phyloP scores from a whole-genome alignment of 306 rosid genomes.

The Rosa persica region DNA sequence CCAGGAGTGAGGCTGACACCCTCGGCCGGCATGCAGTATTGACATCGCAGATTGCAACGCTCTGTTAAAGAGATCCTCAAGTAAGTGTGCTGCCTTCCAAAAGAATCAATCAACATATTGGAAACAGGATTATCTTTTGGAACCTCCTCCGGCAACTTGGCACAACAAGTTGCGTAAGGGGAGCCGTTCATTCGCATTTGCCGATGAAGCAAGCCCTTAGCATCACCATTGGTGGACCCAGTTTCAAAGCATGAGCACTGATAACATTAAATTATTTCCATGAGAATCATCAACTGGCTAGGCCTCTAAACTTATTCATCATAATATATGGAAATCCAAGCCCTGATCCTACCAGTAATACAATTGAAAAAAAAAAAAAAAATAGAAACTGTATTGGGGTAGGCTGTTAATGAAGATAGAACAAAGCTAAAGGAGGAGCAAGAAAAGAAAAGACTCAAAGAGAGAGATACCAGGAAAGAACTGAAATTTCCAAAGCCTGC shows the following conservation, averaged over 20 bases:
- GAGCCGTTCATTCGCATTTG: constrained; percentile 26
- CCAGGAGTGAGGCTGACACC: constrained; percentile 85
- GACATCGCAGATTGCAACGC: constrained; percentile 90
- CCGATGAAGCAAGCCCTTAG: neutral
- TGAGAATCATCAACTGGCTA: neutral
- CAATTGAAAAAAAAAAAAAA: too few relatives aligned
- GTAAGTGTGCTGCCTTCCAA: constrained; percentile 89
- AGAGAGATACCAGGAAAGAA: constrained; percentile 34
- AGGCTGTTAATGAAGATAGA: neutral
- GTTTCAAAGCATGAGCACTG: constrained; percentile 30
- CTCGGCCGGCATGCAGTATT: constrained; percentile 89
- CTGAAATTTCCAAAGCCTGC: constrained; percentile 27
- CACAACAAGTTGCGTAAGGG: constrained; percentile 46
- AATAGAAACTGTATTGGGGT: neutral
- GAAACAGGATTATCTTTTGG: constrained; percentile 41
- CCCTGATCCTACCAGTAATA: too few relatives aligned
- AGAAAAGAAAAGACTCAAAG: neutral
- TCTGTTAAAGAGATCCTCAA: constrained; percentile 93
- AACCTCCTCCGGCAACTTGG: constrained; percentile 41
- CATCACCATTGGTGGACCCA: neutral
- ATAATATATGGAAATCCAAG: neutral
- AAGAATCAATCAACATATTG: constrained; percentile 88
- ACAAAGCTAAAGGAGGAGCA: neutral
- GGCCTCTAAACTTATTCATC: neutral
- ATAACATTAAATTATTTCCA: constrained; percentile 8